These are phyloP conservation scores for Talaromyces verruculosus DNA, from an alignment of 2,329 filamentous ascomycete genomes.

Conservation along the genomic window DNA sequence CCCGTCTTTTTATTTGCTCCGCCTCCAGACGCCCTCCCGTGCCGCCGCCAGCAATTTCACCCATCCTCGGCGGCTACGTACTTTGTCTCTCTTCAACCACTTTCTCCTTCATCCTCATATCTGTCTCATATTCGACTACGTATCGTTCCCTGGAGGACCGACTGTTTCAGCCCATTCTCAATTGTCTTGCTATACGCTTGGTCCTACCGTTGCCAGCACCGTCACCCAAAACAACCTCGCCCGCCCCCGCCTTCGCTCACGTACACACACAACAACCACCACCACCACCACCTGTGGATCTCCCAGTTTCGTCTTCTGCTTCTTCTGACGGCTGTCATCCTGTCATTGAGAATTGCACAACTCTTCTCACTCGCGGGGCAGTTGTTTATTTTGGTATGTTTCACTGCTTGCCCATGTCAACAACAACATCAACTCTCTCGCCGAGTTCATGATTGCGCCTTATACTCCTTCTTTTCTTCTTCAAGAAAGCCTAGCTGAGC, in stretches of 20 bases:
- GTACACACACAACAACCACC: background rate
- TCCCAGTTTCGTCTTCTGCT: slow-evolving; percentile 15
- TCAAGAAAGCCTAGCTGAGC: slow-evolving; percentile 9
- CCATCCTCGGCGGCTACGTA: slow-evolving; percentile 20
- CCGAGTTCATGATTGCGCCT: slow-evolving; percentile 21
- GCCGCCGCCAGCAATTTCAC: slow-evolving; percentile 8
- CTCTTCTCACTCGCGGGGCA: slow-evolving; percentile 13
- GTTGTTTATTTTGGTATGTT: slow-evolving; percentile 22
- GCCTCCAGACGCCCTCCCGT: slow-evolving; percentile 20
- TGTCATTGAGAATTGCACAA: slow-evolving; percentile 11
- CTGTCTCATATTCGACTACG: slow-evolving; percentile 19
- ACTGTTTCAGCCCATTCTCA: slow-evolving; percentile 32
- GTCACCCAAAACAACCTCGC: background rate
- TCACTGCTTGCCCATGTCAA: slow-evolving; percentile 5
- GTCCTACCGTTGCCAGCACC: slow-evolving; percentile 10
- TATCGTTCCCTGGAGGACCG: slow-evolving; percentile 45
- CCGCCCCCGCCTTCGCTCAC: slow-evolving; percentile 8
- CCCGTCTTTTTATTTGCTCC: slow-evolving; percentile 20
- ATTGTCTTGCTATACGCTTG: slow-evolving; percentile 7
- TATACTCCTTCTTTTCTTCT: slow-evolving; percentile 18
- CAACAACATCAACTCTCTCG: slow-evolving; percentile 10
- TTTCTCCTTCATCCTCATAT: slow-evolving; percentile 18
- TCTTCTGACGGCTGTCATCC: slow-evolving; percentile 15
- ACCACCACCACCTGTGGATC: slow-evolving; percentile 17
- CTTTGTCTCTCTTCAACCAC: slow-evolving; percentile 11